A percentile compares a stretch with the other conserved stretches of the same genome.
phyloP scores from a whole-genome alignment of 441 rosid genomes.

The Daphne laureola region DNA sequence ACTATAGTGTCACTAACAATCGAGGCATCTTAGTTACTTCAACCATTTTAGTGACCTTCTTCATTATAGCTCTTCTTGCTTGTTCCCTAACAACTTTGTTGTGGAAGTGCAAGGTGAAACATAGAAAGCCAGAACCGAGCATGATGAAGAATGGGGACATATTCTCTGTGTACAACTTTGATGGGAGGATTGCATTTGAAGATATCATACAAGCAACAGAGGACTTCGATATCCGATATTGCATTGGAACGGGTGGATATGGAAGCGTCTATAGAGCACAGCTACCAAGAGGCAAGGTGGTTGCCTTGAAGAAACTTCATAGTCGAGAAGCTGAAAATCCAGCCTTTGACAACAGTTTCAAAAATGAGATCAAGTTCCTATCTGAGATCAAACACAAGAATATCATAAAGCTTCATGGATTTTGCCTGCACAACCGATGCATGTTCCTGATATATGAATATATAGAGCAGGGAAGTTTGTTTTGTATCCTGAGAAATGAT shows the following conservation, averaged over 20 bases:
- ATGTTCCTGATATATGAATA: conserved; percentile 19
- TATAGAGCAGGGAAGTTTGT: conserved; percentile 16
- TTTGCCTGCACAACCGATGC: conserved; percentile 10
- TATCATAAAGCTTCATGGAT: conserved; percentile 13
- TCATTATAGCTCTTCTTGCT: too few species aligned
- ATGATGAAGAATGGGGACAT: background rate
- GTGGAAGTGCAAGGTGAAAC: too few species aligned
- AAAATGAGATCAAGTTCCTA: background rate
- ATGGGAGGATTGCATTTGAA: conserved; percentile 4
- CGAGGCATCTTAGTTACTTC: too few species aligned
- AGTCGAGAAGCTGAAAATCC: background rate
- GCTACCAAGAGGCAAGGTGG: background rate
- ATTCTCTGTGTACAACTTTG: background rate
- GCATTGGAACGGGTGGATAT: conserved; percentile 12
- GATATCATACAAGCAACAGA: conserved; percentile 12
- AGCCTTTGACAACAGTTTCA: conserved; percentile 2
- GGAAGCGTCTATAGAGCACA: conserved; percentile 13
- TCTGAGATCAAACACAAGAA: conserved; percentile 5
- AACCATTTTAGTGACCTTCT: too few species aligned
- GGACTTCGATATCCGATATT: conserved; percentile 5
- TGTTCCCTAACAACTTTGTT: too few species aligned
- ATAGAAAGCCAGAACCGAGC: background rate
- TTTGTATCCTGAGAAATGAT: conserved; percentile 5
- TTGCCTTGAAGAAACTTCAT: conserved; percentile 11
- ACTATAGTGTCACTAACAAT: too few species aligned